phyloP scores from a whole-genome alignment of 2,329 filamentous ascomycete genomes.

The Aspergillus novoparasiticus region DNA sequence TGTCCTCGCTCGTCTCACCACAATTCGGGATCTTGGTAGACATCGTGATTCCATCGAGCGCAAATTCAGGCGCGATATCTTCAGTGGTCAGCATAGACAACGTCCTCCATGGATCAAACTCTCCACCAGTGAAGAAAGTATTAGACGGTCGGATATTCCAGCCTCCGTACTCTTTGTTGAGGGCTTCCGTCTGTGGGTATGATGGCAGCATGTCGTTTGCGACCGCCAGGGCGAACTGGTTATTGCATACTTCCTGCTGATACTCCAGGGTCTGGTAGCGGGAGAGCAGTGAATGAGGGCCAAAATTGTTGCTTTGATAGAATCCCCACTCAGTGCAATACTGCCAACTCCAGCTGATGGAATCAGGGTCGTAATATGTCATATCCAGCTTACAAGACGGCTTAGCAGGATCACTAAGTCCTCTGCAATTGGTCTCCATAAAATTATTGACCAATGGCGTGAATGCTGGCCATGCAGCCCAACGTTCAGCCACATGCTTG shows the following conservation, averaged over 20 bases:
- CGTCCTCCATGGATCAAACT: conserved; percentile 57
- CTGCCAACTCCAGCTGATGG: conserved; percentile 54
- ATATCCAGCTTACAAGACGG: conserved; percentile 43
- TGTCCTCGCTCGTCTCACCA: conserved; percentile 36
- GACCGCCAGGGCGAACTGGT: conserved; percentile 50
- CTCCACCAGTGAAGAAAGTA: conserved; percentile 53
- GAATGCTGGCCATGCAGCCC: conserved; percentile 46
- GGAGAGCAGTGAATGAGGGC: conserved; percentile 51
- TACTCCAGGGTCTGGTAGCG: conserved; percentile 50
- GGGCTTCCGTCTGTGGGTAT: conserved; percentile 40
- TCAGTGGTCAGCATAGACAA: conserved; percentile 49
- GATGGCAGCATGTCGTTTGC: conserved; percentile 44
- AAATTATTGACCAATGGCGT: conserved; percentile 41
- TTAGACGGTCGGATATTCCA: conserved; percentile 57
- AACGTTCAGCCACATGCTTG: conserved; percentile 45
- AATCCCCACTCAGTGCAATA: conserved; percentile 58
- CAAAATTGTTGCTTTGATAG: conserved; percentile 53
- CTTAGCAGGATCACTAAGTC: conserved; percentile 24
- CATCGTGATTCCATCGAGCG: conserved; percentile 25
- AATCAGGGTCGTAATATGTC: conserved; percentile 36
- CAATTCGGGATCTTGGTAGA: conserved; percentile 49
- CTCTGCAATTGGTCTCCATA: conserved; percentile 45
- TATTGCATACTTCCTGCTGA: conserved; percentile 50
- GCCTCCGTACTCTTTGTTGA: conserved; percentile 52
- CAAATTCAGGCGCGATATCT: conserved; percentile 41